Evolutionary conservation across 768 basidiomycete species (phyloP).

Genomic region (Amanita subjunquillea): DNA sequence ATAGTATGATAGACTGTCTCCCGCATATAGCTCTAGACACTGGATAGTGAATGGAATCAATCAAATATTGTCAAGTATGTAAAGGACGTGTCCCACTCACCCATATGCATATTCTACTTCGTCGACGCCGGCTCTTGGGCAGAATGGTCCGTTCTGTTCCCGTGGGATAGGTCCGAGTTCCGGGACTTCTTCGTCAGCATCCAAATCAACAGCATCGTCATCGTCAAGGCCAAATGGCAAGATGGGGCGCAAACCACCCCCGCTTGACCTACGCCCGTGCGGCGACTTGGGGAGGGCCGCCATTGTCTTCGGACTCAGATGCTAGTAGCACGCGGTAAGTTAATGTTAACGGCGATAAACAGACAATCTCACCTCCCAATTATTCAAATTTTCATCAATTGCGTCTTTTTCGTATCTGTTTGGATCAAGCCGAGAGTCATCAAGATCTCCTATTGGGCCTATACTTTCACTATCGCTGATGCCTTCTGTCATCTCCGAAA

Average conservation of each 20-base stretch:
- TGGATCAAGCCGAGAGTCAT: conserved; percentile 57
- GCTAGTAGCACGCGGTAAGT: conserved; percentile 33
- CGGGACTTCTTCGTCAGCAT: conserved; percentile 63
- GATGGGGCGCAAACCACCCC: conserved; percentile 77
- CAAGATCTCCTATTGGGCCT: conserved; percentile 80
- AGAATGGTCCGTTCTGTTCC: conserved; percentile 64
- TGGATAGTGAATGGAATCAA: neutral
- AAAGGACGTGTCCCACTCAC: conserved; percentile 29
- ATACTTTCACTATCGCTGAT: conserved; percentile 96
- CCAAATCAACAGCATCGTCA: conserved; percentile 57
- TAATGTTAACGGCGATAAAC: neutral
- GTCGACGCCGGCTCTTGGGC: conserved; percentile 74
- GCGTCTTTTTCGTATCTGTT: conserved; percentile 53
- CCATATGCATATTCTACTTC: conserved; percentile 88
- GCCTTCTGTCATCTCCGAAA: conserved; percentile 71
- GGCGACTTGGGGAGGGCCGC: conserved; percentile 89
- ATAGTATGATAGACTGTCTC: neutral
- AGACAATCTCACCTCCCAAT: conserved; percentile 75
- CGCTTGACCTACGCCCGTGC: conserved; percentile 76
- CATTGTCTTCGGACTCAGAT: conserved; percentile 95
- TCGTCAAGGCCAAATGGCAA: conserved; percentile 66
- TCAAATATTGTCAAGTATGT: neutral
- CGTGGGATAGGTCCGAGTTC: conserved; percentile 72
- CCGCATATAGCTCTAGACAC: conserved; percentile 4
- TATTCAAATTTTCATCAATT: conserved; percentile 77